Evolutionary conservation across 2,329 filamentous ascomycete species (phyloP).

Genomic region (Nigrospora sphaerica): DNA sequence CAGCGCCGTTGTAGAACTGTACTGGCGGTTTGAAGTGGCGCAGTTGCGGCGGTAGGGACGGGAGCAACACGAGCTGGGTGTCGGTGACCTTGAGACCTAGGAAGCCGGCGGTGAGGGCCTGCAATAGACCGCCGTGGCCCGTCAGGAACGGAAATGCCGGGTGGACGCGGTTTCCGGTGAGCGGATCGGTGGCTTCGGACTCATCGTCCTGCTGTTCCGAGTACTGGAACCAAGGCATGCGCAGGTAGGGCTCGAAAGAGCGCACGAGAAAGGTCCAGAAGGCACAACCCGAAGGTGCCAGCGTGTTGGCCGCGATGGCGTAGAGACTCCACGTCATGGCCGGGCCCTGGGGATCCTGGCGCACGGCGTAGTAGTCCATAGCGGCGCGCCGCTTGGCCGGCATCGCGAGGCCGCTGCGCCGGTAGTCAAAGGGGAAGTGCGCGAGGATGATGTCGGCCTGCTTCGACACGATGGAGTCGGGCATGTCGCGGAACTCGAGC

Average conservation of each 20-base stretch:
- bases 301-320: background rate
- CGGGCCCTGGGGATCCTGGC: background rate
- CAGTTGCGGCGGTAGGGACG: background rate
- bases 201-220: background rate
- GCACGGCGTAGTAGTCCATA: background rate
- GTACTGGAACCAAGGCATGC: constrained; percentile 1
- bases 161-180: background rate
- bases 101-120: background rate
- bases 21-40: background rate
- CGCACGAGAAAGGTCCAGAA: constrained; percentile 1
- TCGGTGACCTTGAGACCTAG: constrained; percentile 1
- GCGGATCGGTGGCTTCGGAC: background rate
- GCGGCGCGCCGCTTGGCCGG: background rate
- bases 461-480: background rate
- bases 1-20: constrained; percentile 1
- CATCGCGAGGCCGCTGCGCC: background rate
- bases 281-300: background rate
- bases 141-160: background rate
- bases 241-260: background rate
- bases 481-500: background rate
- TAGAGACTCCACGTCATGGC: constrained; percentile 1
- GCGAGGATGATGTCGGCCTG: background rate
- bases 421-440: background rate
- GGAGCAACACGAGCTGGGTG: background rate
- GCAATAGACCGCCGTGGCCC: background rate